A percentile compares a stretch with the other conserved stretches of the same genome.
Conservation (phyloP, 139 green algal species). For the Tetradesmus obliquus region DNA sequence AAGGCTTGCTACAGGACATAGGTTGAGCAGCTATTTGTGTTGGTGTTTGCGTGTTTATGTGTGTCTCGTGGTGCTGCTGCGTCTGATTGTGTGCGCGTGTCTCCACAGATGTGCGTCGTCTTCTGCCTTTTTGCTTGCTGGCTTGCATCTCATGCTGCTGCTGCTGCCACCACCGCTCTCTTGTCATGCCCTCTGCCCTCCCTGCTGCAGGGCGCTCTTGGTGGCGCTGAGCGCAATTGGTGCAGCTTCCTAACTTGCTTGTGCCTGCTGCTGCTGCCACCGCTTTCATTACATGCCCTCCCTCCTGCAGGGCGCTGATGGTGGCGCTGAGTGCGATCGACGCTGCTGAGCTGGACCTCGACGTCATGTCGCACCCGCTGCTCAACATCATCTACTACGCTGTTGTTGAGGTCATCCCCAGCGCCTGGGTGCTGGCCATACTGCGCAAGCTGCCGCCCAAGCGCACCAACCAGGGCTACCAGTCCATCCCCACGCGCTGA, state of each 20-base stretch:
- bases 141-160: too few species aligned
- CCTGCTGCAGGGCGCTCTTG: too few species aligned
- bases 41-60: too few species aligned
- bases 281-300: not conserved
- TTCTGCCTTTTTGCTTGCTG: too few species aligned
- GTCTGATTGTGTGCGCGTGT: too few species aligned
- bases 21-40: not conserved
- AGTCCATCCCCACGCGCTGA: slow-evolving; percentile 59
- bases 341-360: slow-evolving; percentile 65
- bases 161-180: too few species aligned
- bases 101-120: too few species aligned
- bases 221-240: not conserved
- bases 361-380: slow-evolving; percentile 68
- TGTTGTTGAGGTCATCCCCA: slow-evolving; percentile 85
- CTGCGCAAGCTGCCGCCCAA: slow-evolving; percentile 92
- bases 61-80: too few species aligned
- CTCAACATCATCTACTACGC: slow-evolving; percentile 94
- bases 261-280: not conserved
- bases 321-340: slow-evolving; percentile 76
- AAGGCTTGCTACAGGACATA: not conserved
- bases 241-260: not conserved
- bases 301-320: slow-evolving; percentile 64
- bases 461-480: slow-evolving; percentile 65
- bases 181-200: too few species aligned
- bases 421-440: slow-evolving; percentile 90